Evolutionary conservation across 345 rosid species (phyloP).

Genomic region (Gynandropsis gynandra): DNA sequence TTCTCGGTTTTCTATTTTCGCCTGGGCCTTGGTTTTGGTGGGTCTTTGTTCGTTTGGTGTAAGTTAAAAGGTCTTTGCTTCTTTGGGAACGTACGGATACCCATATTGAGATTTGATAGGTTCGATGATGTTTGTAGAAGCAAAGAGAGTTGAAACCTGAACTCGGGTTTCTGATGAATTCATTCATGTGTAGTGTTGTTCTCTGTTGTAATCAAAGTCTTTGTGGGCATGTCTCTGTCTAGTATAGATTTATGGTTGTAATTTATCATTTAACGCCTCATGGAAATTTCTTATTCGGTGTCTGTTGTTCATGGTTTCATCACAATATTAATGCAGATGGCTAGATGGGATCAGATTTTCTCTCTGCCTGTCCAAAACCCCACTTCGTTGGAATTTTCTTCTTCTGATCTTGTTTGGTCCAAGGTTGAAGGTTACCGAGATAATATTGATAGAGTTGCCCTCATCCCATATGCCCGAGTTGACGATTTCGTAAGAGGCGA

Average conservation of each 20-base stretch:
- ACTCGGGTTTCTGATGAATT: too few species aligned
- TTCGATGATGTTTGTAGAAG: too few species aligned
- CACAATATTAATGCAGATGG: slow-evolving; percentile 49
- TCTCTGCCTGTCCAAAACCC: slow-evolving; percentile 91
- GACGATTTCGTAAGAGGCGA: slow-evolving; percentile 94
- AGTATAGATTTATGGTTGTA: neutral
- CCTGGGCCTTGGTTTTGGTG: too few species aligned
- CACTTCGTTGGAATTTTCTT: slow-evolving; percentile 64
- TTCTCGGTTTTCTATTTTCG: too few species aligned
- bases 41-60: too few species aligned
- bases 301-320: neutral
- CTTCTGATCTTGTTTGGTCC: slow-evolving; percentile 80
- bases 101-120: too few species aligned
- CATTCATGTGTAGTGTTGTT: too few species aligned
- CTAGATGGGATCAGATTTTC: slow-evolving; percentile 93
- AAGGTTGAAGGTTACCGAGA: slow-evolving; percentile 96
- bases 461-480: slow-evolving; percentile 86
- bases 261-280: slow-evolving; percentile 2
- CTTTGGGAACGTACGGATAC: too few species aligned
- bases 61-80: too few species aligned
- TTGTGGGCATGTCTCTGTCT: neutral
- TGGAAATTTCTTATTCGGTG: neutral
- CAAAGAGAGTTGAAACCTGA: too few species aligned
- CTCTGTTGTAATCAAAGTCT: neutral
- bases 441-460: slow-evolving; percentile 77